Percentiles rank a stretch among this genome's conserved stretches.
phyloP scores from a whole-genome alignment of 345 rosid genomes.

The Eutrema heterophyllum region DNA sequence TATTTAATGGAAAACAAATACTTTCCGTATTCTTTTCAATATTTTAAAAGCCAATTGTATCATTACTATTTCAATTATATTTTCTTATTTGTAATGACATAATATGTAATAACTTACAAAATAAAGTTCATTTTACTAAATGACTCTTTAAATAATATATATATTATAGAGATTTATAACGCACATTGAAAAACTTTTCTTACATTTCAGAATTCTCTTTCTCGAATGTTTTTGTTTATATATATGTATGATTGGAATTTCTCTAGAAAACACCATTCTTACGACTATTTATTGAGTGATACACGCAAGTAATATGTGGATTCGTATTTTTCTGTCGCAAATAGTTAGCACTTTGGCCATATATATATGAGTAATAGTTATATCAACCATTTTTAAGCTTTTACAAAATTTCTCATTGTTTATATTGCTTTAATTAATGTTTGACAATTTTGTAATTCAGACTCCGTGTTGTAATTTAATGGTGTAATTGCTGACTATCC shows the following conservation, averaged over 20 bases:
- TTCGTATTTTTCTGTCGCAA: not conserved
- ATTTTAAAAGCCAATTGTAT: too few species aligned
- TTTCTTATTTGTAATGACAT: too few species aligned
- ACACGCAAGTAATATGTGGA: slow-evolving; percentile 16
- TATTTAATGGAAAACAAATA: too few species aligned
- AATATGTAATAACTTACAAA: too few species aligned
- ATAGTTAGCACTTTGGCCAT: not conserved
- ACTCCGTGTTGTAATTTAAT: not conserved
- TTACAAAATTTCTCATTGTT: not conserved
- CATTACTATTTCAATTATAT: too few species aligned
- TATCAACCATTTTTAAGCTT: not conserved
- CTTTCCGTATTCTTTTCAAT: too few species aligned
- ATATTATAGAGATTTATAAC: not conserved
- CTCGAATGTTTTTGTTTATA: not conserved
- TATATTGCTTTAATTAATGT: not conserved
- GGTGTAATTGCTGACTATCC: not conserved
- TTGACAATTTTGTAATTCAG: not conserved
- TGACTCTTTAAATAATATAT: too few species aligned
- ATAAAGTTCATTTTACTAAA: too few species aligned
- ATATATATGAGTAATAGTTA: not conserved
- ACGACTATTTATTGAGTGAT: not conserved
- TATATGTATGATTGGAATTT: not conserved
- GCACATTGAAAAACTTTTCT: not conserved
- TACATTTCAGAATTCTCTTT: not conserved
- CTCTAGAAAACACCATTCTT: not conserved